Conservation (phyloP, 768 basidiomycete species). For the Cubamyces sp. region DNA sequence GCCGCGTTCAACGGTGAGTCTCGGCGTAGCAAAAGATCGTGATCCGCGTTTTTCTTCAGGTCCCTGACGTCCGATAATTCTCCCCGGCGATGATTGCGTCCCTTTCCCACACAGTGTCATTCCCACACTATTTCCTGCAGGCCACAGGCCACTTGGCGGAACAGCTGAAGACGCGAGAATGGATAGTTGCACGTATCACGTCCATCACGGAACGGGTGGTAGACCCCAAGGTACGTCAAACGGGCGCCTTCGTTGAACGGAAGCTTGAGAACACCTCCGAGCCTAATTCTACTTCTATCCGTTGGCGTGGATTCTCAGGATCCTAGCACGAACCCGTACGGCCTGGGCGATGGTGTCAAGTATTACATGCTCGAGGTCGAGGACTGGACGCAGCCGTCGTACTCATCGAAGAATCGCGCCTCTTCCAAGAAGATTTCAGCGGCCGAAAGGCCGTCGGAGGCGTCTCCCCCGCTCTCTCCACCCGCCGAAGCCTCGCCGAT, state of each 20-base stretch:
- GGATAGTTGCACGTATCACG: conserved; percentile 93
- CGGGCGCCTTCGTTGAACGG: not conserved
- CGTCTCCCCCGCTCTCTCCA: conserved; percentile 17
- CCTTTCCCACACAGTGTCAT: conserved; percentile 64
- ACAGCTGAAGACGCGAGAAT: conserved; percentile 88
- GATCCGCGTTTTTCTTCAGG: conserved; percentile 14
- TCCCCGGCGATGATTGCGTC: conserved; percentile 29
- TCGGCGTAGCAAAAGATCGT: not conserved
- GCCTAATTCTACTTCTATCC: not conserved
- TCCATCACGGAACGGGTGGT: conserved; percentile 86
- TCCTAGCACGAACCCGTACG: conserved; percentile 85
- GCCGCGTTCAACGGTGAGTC: conserved; percentile 94
- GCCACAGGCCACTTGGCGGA: conserved; percentile 86
- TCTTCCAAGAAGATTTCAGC: conserved; percentile 54
- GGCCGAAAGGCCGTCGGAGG: conserved; percentile 11
- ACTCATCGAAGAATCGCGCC: conserved; percentile 59
- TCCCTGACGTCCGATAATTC: conserved; percentile 38
- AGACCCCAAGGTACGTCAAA: conserved; percentile 64
- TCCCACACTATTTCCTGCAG: conserved; percentile 96
- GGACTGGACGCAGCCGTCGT: conserved; percentile 83
- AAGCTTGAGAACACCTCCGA: not conserved
- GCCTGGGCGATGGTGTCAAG: conserved; percentile 85
- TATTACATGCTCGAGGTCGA: conserved; percentile 94
- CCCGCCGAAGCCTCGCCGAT: conserved; percentile 43
- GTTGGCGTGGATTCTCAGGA: conserved; percentile 51